Base-by-base conservation (phyloP, 768 basidiomycete genomes). In the Rhodotorula paludigena region DNA sequence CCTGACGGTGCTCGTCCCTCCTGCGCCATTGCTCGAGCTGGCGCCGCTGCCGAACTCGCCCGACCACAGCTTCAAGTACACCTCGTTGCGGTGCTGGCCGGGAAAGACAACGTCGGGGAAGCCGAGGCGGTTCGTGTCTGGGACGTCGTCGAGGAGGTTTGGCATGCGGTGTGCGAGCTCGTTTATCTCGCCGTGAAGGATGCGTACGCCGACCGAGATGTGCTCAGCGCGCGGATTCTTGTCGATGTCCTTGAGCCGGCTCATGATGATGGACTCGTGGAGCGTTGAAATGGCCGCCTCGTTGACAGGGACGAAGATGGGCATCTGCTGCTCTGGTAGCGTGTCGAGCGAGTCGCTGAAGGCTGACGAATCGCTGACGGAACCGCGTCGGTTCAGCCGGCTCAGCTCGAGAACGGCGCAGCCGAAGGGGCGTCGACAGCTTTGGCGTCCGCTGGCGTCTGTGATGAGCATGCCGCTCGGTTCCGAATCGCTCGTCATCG, bases 91-190 rank as follows among this genome's bases (percentile, higher is more conserved):
- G n/a, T 85, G 80, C 68, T 90, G 88, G 12, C 89, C 90, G 6
- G 93, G 93, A 76, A 92, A 92, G 15, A 94, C 92, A 12, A 96
- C 92, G 73, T 98, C 94, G 0, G 94, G 89, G 77, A 98, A 98
- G 38, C 92, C 92, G 41, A 98, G 85, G 6, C 91, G 88, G 20
- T 88, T 80, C 3, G 92, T 92, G 53, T 87, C 83, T 0, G 93
- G 89, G 15, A 85, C 84, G 71, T 88, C 89, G 66, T 88, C 86
- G 32, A 97, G 81, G 33, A 25, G 93, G 79, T 2, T 88, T 87
- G 35, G 88, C 86, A 77, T 94, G 77, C 94, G 91, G 63, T 83
- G 84, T 23, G 90, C 82, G 72, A 96, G 85, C 1, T 85, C 86
- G 47, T 81, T 77, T 0, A 85, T 82, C 66, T 90, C 85, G n/a